Base-by-base conservation (phyloP, 2,329 filamentous ascomycete genomes). In the Hymenoscyphus infarciens region DNA sequence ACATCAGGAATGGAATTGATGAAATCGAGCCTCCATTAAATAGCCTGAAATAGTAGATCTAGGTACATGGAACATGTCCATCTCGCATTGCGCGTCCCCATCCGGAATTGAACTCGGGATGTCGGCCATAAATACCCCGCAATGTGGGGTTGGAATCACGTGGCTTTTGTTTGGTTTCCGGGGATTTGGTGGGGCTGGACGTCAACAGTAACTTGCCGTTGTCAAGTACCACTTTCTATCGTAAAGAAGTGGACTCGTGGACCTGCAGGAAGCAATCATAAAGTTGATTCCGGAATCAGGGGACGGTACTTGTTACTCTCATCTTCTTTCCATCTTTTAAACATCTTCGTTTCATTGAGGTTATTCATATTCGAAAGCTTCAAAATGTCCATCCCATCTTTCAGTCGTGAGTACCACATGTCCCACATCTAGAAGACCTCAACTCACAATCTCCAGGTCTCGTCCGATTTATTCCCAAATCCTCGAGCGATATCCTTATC, bases 381-480 rank as follows among this genome's bases (percentile, higher is more conserved):
- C 53, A 61, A 29, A 33, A 67, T 67, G 65, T 65, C 65, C 42
- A 63, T 63, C 22, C 60, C 65, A 56, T 66, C 69, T 35, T 70
- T 70, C 57, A 63, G 57, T 57, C 69, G 68, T 70, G 63, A 61
- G 67, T 64, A 13, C 16, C 49, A 52, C 19, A 22, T n/a, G 16
- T 49, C 39, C 31, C 60, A 49, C 19, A 52, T 19, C 8, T 5
- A 2, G 3, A 42, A n/a, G 6, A 11, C 16, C 10, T 55, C 45
- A 35, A 42, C 57, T 65, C 16, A 64, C 31, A 35, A 57, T 13
- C n/a, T 38, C 59, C 60, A 86, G 83, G 84, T 72, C 80, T 87
- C 63, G 82, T 86, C 67, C 83, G 84, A 59, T 87, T 87, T 69
- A 72, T 81, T 19, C 81, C 84, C 60, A 82, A 80, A 69, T 80